Evolutionary conservation across 2,329 filamentous ascomycete genomes (phyloP), one percentile per base, ranked within the genome.

Genomic region (Biscogniauxia mediterranea): DNA sequence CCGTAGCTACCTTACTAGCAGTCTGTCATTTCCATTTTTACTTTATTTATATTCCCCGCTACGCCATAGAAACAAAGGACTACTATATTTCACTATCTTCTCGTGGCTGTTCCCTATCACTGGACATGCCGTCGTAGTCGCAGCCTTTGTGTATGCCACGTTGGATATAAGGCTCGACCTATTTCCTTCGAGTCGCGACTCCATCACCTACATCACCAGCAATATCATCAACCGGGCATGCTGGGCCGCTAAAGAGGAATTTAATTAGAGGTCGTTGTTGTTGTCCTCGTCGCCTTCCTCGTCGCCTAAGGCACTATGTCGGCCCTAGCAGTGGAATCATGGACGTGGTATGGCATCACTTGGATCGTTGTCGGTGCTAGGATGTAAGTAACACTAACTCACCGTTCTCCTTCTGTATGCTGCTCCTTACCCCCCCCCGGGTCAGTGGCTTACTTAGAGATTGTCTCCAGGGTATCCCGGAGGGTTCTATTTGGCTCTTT

Each of bases 291-390:
- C 23, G 23, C 23, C 23, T 23, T 23, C 5, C 2, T 23, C 23
- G 5, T 23, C 23, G 23, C 23, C 5, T 5, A 46, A 46, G 13
- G 15, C 38, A 46, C 13, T 4, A 46, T 17, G 17, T 46, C 15
- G 7, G 11, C 38, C 5, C 38, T 46, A 38, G 3, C 20, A 20
- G 8, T 68, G 25, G 78, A 81, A 70, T 76, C 76, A 66, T 81
- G 79, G 79, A 76, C 71, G 9, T 79, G 79, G 78, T 83, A 79
- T 62, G 71, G 72, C 28, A 55, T 82, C 60, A 76, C 75, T 2
- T 73, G 76, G 66, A 17, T 77, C 32, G 69, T 80, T 42, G 75
- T 80, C 26, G 55, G 73, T 7, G 69, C 71, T 13, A 73, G 79
- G 70, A 73, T 79, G 79, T 81, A 70, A 65, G 75, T 72, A 8